These are phyloP conservation scores for Hypoxylon fuscum DNA, from an alignment of 495 filamentous ascomycete species.

Conservation along the genomic window DNA sequence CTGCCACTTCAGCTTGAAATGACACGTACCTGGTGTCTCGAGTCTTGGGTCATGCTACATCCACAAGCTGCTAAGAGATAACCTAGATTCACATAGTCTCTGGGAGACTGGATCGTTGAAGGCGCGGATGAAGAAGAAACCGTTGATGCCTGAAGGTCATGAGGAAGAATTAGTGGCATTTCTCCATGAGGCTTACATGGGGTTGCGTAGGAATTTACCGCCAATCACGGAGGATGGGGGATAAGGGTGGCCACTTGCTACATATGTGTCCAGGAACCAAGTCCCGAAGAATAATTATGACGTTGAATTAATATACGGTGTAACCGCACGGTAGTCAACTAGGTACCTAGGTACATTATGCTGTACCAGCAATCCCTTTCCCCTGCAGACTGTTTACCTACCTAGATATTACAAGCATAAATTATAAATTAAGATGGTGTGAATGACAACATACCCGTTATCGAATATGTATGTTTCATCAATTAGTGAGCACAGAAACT, in stretches of 20 bases:
- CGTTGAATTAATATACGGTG: slow-evolving; percentile 25
- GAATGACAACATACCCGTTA: too few species aligned
- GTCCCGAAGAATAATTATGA: slow-evolving; percentile 20
- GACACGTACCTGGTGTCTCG: too few species aligned
- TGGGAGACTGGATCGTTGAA: neutral
- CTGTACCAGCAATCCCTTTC: slow-evolving; percentile 32
- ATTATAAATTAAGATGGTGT: neutral
- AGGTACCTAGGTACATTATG: too few species aligned
- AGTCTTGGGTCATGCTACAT: too few species aligned
- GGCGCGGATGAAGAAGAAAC: neutral
- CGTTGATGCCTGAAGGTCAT: slow-evolving; percentile 1
- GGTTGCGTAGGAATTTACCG: neutral
- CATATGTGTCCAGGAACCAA: slow-evolving; percentile 7
- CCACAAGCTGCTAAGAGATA: too few species aligned
- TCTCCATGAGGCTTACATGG: slow-evolving; percentile 12
- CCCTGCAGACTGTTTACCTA: slow-evolving; percentile 7
- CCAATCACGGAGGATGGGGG: slow-evolving; percentile 18
- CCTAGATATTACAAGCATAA: neutral
- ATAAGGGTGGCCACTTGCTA: slow-evolving; percentile 15
- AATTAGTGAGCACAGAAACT: too few species aligned
- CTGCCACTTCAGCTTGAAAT: too few species aligned
- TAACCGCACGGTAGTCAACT: slow-evolving; percentile 12
- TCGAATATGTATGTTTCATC: too few species aligned
- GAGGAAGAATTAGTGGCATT: slow-evolving; percentile 5
- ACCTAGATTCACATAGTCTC: neutral